Evolutionary conservation across 2,329 filamentous ascomycete genomes (phyloP), one percentile per base, ranked within the genome.

Genomic region (Colletotrichum navitas): DNA sequence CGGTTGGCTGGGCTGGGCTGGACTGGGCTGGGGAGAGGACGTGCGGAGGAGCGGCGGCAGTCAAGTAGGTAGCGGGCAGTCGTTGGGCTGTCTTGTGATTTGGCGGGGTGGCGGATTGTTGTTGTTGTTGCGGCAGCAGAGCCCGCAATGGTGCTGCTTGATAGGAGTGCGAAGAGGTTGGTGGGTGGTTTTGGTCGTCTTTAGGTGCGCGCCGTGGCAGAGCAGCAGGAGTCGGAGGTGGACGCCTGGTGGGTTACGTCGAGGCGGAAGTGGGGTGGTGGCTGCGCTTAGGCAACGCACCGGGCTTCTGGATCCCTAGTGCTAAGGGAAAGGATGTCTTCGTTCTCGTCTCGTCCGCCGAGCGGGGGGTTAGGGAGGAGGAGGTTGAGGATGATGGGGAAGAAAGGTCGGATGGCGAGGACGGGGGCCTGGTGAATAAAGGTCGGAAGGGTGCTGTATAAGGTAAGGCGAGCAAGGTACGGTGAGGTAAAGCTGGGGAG

Each of bases 231-330:
- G 59, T 56, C 68, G 59, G 61, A 56, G 60, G 47, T 49, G 51
- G 47, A 60, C 34, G 64, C 65, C 34, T 71, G 59, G 58, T 43
- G 43, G 68, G 51, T 58, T 71, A 45, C 52, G 68, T 58, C 54
- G 69, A 72, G 65, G 43, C 69, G 54, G 60, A 63, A 65, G 65
- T 72, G 69, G 69, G 59, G 69, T 63, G 69, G 69, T 72, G 65
- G 69, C 66, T 72, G 66, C 69, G 69, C 69, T 72, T 72, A 60
- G 69, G 66, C 69, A 60, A 65, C 45, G 60, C 69, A 72, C 69
- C 69, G 69, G 59, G 59, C 66, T 64, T 72, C 65, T 72, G 54
- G 54, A 69, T 60, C 41, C 58, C 65, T 72, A 69, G 69, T 72
- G 60, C 69, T 24, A 64, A 47, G 69, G 55, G 63, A 39, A 60